A percentile compares a stretch with the other conserved stretches of the same genome.
These are phyloP conservation scores for Phytomonas sp. DNA, from an alignment of 208 protist species.

Conservation along the genomic window DNA sequence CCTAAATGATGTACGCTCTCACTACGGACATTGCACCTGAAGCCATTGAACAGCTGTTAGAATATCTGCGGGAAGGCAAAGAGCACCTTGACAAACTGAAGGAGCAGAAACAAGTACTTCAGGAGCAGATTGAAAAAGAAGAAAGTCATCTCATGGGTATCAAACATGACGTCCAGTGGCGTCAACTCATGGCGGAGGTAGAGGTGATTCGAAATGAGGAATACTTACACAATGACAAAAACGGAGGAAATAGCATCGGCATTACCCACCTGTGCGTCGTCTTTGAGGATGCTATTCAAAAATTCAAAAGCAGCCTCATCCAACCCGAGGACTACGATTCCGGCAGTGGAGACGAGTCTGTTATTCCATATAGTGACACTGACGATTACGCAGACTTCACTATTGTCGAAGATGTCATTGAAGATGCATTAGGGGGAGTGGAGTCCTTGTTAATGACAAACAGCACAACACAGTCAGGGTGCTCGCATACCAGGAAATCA, in stretches of 20 bases:
- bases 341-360: constrained; percentile 8
- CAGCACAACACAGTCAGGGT: background rate
- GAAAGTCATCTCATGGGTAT: constrained; percentile 39
- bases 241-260: background rate
- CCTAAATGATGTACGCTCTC: constrained; percentile 21
- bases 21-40: constrained; percentile 33
- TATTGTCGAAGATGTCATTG: constrained; percentile 38
- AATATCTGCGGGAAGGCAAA: constrained; percentile 36
- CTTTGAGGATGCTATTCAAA: constrained; percentile 17
- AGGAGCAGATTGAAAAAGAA: constrained; percentile 46
- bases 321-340: constrained; percentile 26
- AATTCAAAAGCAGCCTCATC: constrained; percentile 35
- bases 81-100: constrained; percentile 73
- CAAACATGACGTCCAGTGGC: constrained; percentile 64
- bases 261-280: background rate
- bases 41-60: constrained; percentile 32
- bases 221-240: background rate
- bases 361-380: constrained; percentile 54
- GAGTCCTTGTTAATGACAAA: constrained; percentile 16
- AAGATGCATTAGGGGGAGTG: constrained; percentile 27
- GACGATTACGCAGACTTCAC: constrained; percentile 77
- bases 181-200: constrained; percentile 76
- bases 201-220: constrained; percentile 11
- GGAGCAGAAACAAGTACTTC: constrained; percentile 58
- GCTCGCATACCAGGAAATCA: background rate